These are phyloP conservation scores for Penstemon davidsonii DNA, from an alignment of 257 asterid genomes.

Conservation along the genomic window DNA sequence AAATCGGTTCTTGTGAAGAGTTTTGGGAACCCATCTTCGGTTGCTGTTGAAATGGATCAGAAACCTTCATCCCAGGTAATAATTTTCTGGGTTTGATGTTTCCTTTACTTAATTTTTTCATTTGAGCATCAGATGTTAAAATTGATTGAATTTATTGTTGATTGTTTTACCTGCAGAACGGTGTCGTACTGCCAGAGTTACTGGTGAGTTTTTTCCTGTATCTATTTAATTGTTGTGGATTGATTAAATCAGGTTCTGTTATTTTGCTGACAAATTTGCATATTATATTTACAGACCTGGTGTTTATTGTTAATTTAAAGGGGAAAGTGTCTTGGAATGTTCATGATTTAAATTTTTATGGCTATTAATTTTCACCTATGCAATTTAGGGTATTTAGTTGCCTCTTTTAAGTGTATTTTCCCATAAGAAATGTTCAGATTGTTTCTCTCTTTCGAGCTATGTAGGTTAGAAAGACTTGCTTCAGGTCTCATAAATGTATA, in stretches of 20 bases:
- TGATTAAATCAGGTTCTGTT: background rate
- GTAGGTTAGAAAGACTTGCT: no score
- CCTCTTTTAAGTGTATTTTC: background rate
- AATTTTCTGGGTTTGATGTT: background rate
- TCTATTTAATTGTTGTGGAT: background rate
- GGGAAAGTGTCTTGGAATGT: background rate
- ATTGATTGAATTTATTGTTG: constrained; percentile 10
- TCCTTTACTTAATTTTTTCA: background rate
- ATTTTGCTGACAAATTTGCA: background rate
- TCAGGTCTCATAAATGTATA: no score
- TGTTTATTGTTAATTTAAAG: background rate
- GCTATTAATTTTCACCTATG: no score
- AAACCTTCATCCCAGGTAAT: constrained; percentile 45
- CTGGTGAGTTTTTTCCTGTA: constrained; percentile 53
- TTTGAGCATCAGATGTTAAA: background rate
- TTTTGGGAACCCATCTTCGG: constrained; percentile 36
- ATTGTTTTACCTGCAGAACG: constrained; percentile 54
- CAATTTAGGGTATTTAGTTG: no score
- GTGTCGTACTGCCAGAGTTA: constrained; percentile 73
- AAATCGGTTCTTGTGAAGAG: constrained; percentile 36
- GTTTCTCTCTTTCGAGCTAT: background rate
- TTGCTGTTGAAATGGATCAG: constrained; percentile 67
- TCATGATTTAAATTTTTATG: no score
- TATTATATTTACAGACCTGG: background rate
- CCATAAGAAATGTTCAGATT: background rate